Evolutionary conservation across 75 land plant genomes (phyloP), one percentile per base, ranked within the genome.

Genomic region (Pseudotsuga menziesii): DNA sequence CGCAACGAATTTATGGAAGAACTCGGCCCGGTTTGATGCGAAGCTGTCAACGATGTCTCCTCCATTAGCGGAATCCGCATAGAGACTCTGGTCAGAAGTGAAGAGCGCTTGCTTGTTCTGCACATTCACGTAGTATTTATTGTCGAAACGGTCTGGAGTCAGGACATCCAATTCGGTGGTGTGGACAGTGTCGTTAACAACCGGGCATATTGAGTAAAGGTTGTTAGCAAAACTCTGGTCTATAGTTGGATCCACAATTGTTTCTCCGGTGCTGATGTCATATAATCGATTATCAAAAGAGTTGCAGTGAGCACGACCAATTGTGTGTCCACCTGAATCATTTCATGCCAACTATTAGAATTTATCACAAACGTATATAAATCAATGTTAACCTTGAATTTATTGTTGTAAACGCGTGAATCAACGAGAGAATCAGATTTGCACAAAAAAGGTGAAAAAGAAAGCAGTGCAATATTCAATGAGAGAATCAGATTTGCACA

Each of bases 231-330:
- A 63, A 32, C 29, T 63, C 15, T 32, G 27, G 17, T 26, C 67
- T 27, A 63, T 11, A 27, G 32, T 63, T 19, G 77, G 4, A 55
- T 56, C 41, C 29, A 62, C 80, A 48, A 72, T 67, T 61, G 5
- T 20, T 23, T 61, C 9, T 3, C 23, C 62, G 5, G 62, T n/a
- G 13, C 0, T 23, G 12, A 0, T 61, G 19, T 84, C 81, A 32
- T 81, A 89, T 44, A 91, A 77, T 72, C 84, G 56, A 27, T n/a
- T 32, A n/a, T 22, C 25, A 27, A 82, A 74, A 4, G 70, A 60
- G n/a, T 20, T n/a, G 41, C 84, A 82, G 62, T 82, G 84, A n/a
- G 76, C 84, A 58, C 60, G 19, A 2, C 84, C 84, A 32, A 82
- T 79, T 5, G 81, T 82, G 82, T 82, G 84, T 35, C 82, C 84